A percentile compares a stretch with the other conserved stretches of the same genome.
Evolutionary conservation across 345 rosid species (phyloP).

Genomic region (Lumnitzera littorea): DNA sequence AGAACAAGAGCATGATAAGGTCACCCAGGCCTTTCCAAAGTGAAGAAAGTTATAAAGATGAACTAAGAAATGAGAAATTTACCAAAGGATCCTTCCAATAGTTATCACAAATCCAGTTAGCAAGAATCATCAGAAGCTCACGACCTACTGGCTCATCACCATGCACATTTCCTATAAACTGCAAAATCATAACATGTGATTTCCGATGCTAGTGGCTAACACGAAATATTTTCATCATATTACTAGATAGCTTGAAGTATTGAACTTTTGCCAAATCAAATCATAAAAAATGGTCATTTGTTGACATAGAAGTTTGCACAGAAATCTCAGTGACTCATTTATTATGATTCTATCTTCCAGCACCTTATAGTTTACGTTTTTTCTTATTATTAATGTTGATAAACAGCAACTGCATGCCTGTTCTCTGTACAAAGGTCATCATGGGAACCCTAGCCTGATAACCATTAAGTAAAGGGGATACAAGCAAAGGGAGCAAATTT

Average conservation of each 20-base stretch:
- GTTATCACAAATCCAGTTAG: slow-evolving; percentile 93
- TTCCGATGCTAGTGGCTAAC: slow-evolving; percentile 11
- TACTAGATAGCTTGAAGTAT: not conserved
- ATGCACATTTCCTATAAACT: slow-evolving; percentile 94
- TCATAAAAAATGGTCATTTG: too few species aligned
- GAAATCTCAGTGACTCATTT: too few species aligned
- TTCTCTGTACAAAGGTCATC: too few species aligned
- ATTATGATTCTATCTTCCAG: too few species aligned
- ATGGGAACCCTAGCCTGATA: too few species aligned
- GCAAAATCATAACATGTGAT: slow-evolving; percentile 15
- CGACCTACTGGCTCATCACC: slow-evolving; percentile 98
- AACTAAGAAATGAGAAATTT: slow-evolving; percentile 18
- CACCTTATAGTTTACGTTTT: too few species aligned
- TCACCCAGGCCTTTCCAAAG: too few species aligned
- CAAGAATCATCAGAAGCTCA: slow-evolving; percentile 70
- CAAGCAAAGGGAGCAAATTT: too few species aligned
- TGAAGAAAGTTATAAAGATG: not conserved
- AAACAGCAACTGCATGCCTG: too few species aligned
- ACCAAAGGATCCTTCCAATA: slow-evolving; percentile 73
- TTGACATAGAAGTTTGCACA: too few species aligned
- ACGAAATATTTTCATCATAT: slow-evolving; percentile 1
- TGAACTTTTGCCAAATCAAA: not conserved
- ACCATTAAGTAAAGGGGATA: too few species aligned
- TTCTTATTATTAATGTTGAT: too few species aligned
- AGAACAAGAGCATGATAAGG: not conserved